Percentiles rank a stretch among this genome's conserved stretches.
Evolutionary conservation across 73 alveolate species (phyloP).

Genomic region (Urostyla sp.): DNA sequence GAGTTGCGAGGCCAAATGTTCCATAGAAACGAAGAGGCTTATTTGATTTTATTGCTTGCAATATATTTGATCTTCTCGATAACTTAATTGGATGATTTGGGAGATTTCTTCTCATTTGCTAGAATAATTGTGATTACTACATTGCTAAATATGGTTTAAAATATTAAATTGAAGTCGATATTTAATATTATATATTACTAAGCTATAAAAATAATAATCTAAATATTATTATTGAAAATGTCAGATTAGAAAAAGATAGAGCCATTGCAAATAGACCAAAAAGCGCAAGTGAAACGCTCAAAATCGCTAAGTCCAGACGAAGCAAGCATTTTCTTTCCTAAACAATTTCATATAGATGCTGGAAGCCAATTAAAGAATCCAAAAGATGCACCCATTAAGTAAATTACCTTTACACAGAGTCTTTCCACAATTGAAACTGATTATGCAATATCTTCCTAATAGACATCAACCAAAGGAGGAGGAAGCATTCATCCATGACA

Average conservation of each 20-base stretch:
- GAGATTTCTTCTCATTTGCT: too few relatives aligned
- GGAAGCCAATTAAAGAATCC: conserved; percentile 28
- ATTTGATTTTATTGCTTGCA: background rate
- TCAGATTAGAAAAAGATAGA: background rate
- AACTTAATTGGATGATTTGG: too few relatives aligned
- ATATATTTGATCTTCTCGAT: too few relatives aligned
- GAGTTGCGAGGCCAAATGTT: background rate
- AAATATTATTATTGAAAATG: background rate
- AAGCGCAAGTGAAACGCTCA: background rate
- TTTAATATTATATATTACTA: too few relatives aligned
- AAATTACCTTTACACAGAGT: background rate
- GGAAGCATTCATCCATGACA: background rate
- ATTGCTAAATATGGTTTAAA: too few relatives aligned
- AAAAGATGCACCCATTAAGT: conserved; percentile 36
- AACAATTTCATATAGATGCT: background rate
- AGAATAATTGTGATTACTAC: too few relatives aligned
- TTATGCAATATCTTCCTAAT: background rate
- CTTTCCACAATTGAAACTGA: conserved; percentile 16
- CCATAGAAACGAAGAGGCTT: background rate
- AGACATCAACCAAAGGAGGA: background rate
- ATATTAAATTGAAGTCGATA: too few relatives aligned
- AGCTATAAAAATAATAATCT: too few relatives aligned
- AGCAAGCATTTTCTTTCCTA: background rate
- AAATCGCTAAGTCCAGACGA: background rate
- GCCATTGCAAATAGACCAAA: background rate